phyloP scores from a whole-genome alignment of 2,329 filamentous ascomycete genomes.

The Penicillium sp. region DNA sequence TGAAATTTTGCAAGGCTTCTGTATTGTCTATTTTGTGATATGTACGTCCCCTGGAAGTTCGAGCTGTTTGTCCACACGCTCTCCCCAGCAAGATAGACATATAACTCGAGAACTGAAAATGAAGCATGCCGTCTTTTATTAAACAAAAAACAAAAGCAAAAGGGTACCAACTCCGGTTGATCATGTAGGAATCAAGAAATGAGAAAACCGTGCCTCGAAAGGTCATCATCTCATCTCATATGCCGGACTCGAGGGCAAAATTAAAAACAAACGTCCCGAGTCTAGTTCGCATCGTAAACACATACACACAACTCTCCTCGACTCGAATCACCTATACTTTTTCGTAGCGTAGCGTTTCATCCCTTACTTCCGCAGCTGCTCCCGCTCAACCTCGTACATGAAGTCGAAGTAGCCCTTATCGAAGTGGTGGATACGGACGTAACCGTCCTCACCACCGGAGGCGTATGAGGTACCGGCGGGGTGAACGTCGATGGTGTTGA shows the following conservation, averaged over 20 bases:
- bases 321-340: constrained; percentile 23
- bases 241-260: constrained; percentile 23
- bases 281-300: constrained; percentile 38
- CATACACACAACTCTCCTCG: constrained; percentile 33
- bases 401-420: constrained; percentile 99
- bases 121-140: constrained; percentile 37
- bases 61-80: constrained; percentile 1
- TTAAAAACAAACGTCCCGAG: constrained; percentile 16
- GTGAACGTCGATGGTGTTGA: constrained; percentile 94
- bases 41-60: constrained; percentile 11
- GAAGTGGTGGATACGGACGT: constrained; percentile 97
- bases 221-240: constrained; percentile 31
- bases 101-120: constrained; percentile 19
- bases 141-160: constrained; percentile 33
- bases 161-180: constrained; percentile 41
- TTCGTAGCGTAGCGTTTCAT: constrained; percentile 15
- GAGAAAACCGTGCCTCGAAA: constrained; percentile 35
- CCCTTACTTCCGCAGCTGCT: constrained; percentile 54
- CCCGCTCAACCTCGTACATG: constrained; percentile 96
- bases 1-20: constrained; percentile 24
- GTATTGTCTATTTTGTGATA: constrained; percentile 28
- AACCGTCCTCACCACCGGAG: constrained; percentile 95
- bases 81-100: constrained; percentile 14
- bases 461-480: constrained; percentile 91
- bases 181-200: constrained; percentile 39